phyloP scores from a whole-genome alignment of 805 yeast species.

The Brettanomyces sp. region DNA sequence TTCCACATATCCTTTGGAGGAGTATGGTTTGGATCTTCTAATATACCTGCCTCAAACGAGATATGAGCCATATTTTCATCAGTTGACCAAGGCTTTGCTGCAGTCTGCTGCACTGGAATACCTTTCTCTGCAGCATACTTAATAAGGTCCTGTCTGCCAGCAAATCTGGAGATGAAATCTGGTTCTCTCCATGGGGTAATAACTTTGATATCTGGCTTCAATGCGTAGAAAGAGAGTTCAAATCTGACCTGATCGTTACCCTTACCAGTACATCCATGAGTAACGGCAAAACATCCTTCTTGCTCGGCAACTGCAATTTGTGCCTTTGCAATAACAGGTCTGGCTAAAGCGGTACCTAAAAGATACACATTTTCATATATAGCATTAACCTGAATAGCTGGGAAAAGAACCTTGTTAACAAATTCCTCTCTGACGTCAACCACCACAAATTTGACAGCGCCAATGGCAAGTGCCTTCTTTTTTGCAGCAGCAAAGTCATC shows the following conservation, averaged over 20 bases:
- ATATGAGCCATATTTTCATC: conserved; percentile 99
- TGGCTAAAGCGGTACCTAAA: conserved; percentile 94
- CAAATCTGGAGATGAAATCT: conserved; percentile 85
- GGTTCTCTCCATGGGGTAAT: conserved; percentile 99
- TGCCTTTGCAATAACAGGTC: conserved; percentile 98
- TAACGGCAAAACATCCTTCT: conserved; percentile 96
- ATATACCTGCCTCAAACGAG: conserved; percentile 98
- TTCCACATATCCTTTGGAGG: conserved; percentile 99
- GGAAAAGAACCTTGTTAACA: conserved; percentile 85
- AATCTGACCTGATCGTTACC: conserved; percentile 99
- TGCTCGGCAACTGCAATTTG: conserved; percentile 95
- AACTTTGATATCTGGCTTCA: conserved; percentile 92
- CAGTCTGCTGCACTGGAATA: conserved; percentile 94
- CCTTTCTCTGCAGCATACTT: conserved; percentile 88
- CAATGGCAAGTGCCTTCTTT: conserved; percentile 90
- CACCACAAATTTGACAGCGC: conserved; percentile 91
- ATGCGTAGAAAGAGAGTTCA: conserved; percentile 93
- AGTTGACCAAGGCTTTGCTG: conserved; percentile 99
- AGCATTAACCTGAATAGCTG: conserved; percentile 96
- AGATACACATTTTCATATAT: conserved; percentile 95
- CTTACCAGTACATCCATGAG: conserved; percentile 99
- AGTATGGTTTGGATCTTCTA: conserved; percentile 97
- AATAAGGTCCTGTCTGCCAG: conserved; percentile 93
- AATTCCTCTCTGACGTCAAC: conserved; percentile 94
- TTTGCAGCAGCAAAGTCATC: conserved; percentile 98